Conservation (phyloP, 2,329 filamentous ascomycete genomes). For the Thermochaetoides dissita region DNA sequence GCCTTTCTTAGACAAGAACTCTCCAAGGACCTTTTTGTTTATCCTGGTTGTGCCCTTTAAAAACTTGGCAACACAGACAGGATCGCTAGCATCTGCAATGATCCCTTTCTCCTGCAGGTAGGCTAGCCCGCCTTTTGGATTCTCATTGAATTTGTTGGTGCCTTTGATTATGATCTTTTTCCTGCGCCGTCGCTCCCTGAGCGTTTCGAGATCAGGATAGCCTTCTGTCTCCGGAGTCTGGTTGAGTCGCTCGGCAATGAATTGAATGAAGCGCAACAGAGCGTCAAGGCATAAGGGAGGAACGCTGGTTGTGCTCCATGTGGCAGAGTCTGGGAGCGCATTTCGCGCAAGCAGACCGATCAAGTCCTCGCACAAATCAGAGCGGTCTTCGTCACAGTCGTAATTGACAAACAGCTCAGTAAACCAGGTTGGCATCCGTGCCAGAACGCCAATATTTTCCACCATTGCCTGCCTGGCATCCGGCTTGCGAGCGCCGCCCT, state of each 20-base stretch:
- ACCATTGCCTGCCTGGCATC: slow-evolving; percentile 98
- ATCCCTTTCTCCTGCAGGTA: slow-evolving; percentile 77
- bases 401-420: slow-evolving; percentile 95
- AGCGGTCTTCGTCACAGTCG: slow-evolving; percentile 83
- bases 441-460: slow-evolving; percentile 82
- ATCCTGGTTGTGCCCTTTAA: slow-evolving; percentile 75
- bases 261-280: slow-evolving; percentile 79
- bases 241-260: slow-evolving; percentile 73
- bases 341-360: slow-evolving; percentile 85
- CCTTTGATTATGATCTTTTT: slow-evolving; percentile 87
- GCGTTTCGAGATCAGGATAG: slow-evolving; percentile 47
- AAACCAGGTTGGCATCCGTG: slow-evolving; percentile 88
- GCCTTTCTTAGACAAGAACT: slow-evolving; percentile 81
- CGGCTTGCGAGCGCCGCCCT: slow-evolving; percentile 81
- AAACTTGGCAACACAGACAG: slow-evolving; percentile 70
- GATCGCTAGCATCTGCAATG: slow-evolving; percentile 61
- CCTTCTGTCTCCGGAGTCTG: slow-evolving; percentile 50
- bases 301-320: slow-evolving; percentile 97
- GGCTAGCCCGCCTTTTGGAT: slow-evolving; percentile 74
- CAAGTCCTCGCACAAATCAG: slow-evolving; percentile 90
- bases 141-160: slow-evolving; percentile 86
- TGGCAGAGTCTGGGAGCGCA: slow-evolving; percentile 90
- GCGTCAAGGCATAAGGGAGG: slow-evolving; percentile 89
- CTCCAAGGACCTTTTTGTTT: slow-evolving; percentile 81
- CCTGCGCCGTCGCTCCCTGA: slow-evolving; percentile 59